Base-by-base conservation (phyloP, 148 eudicot genomes). In the Limonium bicolor region DNA sequence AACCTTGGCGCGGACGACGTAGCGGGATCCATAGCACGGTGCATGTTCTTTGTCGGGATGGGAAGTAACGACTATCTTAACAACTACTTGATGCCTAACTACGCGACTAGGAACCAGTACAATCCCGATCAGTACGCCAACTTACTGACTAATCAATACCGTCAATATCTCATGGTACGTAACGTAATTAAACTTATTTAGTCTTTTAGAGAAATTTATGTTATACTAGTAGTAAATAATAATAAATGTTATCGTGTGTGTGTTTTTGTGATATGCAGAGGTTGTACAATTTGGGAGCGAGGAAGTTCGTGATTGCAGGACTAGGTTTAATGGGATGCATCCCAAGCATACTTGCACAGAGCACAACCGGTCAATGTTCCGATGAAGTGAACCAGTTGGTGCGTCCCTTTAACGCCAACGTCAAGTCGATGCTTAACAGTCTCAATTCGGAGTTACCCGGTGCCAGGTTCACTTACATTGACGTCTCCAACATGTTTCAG, bases 61-160 rank as follows among this genome's bases (percentile, higher is more conserved):
- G 96, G 96, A 1, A 88, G 96, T 74, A 88, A 88, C 33, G 96
- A 88, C 68, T 88, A 88, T 64, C 72, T 88, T 3, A 88, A 88
- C 79, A 88, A 88, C 48, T 88, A 88, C 50, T 84, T 88, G 18
- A 80, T 88, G 86, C 96, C 96, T 1, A 88, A 88, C 58, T 88
- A 88, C 50, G 51, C 67, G 0, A 88, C 94, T 25, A 59, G 74
- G 2, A 79, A 69, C 48, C 86, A 68, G 45, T 88, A 60, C 22
- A 68, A 80, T 9, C 62, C 55, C 22, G 72, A 72, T 13, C 94
- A 88, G 27, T 88, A 41, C 22, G 90, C 96, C 4, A 63, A 72
- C 33, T 77, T 79, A 17, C 62, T 88, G 55, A 55, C 52, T 46
- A 76, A 72, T 11, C 74, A 83, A 9, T 88, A 88, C 51, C 55